Conservation (phyloP, 257 asterid genomes). For the Henckelia pumila region DNA sequence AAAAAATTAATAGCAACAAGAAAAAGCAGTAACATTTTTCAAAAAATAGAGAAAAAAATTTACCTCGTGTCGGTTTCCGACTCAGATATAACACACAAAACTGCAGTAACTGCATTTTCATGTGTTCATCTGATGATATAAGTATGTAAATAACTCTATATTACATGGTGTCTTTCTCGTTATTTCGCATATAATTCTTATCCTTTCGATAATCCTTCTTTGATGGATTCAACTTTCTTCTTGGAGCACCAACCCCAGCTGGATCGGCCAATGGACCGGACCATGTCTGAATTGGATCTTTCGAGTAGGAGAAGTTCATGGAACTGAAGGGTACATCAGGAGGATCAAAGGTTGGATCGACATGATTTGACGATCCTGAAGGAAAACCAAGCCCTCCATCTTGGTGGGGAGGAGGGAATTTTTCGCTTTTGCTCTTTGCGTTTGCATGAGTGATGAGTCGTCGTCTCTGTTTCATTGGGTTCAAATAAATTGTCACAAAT, state of each 20-base stretch:
- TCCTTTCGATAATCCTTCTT: constrained; percentile 48
- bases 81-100: constrained; percentile 26
- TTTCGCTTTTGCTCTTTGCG: constrained; percentile 87
- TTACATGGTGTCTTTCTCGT: constrained; percentile 45
- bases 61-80: constrained; percentile 31
- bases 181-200: constrained; percentile 32
- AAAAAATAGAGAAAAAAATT: constrained; percentile 8
- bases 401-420: constrained; percentile 88
- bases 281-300: constrained; percentile 82
- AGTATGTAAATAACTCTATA: constrained; percentile 16
- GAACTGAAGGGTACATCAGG: constrained; percentile 75
- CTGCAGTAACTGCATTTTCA: constrained; percentile 30
- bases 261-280: constrained; percentile 78
- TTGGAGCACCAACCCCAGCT: constrained; percentile 36
- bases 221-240: constrained; percentile 52
- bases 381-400: constrained; percentile 77
- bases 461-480: constrained; percentile 51
- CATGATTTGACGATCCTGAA: constrained; percentile 55
- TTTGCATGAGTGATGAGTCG: constrained; percentile 70
- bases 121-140: constrained; percentile 22
- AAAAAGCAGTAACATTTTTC: background rate
- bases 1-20: constrained; percentile 17
- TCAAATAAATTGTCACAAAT: background rate
- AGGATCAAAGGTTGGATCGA: constrained; percentile 53
- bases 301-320: constrained; percentile 64